Conservation (phyloP, 495 filamentous ascomycete species). For the Aspergillus homomorphus region DNA sequence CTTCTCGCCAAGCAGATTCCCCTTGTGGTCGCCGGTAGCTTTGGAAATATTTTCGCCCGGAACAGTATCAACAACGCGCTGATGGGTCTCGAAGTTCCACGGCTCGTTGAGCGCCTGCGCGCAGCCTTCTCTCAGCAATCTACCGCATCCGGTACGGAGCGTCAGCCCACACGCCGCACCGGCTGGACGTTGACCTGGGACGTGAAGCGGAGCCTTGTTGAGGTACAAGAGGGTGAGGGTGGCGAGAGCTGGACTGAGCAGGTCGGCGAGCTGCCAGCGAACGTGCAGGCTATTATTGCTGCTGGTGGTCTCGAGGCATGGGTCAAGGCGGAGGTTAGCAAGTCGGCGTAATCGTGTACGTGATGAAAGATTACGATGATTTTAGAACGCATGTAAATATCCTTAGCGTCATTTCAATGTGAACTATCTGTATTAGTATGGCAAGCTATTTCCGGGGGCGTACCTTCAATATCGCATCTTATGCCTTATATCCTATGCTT, state of each 20-base stretch:
- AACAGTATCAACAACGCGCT: slow-evolving; percentile 94
- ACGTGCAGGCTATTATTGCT: slow-evolving; percentile 91
- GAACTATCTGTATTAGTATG: neutral
- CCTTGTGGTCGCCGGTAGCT: slow-evolving; percentile 79
- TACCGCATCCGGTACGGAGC: slow-evolving; percentile 16
- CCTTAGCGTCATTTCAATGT: neutral
- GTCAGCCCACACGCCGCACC: slow-evolving; percentile 66
- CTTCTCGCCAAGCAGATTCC: slow-evolving; percentile 83
- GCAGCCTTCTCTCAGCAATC: slow-evolving; percentile 48
- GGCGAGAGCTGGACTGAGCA: slow-evolving; percentile 69
- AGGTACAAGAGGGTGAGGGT: slow-evolving; percentile 63
- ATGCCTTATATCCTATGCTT: too few relatives aligned
- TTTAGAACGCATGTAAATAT: neutral
- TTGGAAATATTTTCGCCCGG: slow-evolving; percentile 83
- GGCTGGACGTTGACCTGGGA: slow-evolving; percentile 90
- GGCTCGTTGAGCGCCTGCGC: slow-evolving; percentile 65
- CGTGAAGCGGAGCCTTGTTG: slow-evolving; percentile 65
- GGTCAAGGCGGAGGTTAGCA: slow-evolving; percentile 67
- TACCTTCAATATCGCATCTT: too few relatives aligned
- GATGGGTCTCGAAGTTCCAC: slow-evolving; percentile 78
- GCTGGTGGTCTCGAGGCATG: slow-evolving; percentile 71
- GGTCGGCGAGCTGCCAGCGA: slow-evolving; percentile 81
- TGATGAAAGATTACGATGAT: neutral
- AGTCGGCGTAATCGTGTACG: neutral
- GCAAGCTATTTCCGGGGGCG: too few relatives aligned